Conservation (phyloP, 1,139 yeast species). For the Debaryomyces udenii region DNA sequence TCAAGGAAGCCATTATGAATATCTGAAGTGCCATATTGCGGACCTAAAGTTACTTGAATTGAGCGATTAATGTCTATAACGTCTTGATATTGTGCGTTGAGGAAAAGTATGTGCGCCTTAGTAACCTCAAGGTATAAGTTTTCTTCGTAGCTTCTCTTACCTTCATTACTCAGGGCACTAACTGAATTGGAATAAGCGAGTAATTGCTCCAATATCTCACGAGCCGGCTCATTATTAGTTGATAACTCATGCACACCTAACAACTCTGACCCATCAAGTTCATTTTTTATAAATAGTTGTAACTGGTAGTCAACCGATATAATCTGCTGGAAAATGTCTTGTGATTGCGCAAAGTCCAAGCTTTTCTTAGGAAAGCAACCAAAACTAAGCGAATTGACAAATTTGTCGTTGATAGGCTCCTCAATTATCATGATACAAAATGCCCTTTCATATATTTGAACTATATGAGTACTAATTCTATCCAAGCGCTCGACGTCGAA, state of each 20-base stretch:
- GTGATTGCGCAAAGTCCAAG: slow-evolving; percentile 37
- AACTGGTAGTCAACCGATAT: slow-evolving; percentile 45
- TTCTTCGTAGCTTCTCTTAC: slow-evolving; percentile 32
- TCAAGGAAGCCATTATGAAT: slow-evolving; percentile 31
- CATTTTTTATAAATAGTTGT: slow-evolving; percentile 37
- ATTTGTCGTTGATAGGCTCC: slow-evolving; percentile 25
- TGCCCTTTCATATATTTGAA: background rate
- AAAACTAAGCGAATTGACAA: slow-evolving; percentile 32
- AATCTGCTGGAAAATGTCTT: slow-evolving; percentile 39
- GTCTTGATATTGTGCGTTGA: slow-evolving; percentile 30
- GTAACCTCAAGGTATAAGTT: slow-evolving; percentile 37
- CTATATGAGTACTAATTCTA: background rate
- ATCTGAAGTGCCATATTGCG: slow-evolving; percentile 14
- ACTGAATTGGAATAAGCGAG: slow-evolving; percentile 33
- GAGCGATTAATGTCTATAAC: slow-evolving; percentile 24
- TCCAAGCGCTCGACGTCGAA: no score
- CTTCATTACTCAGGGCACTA: slow-evolving; percentile 29
- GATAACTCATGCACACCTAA: slow-evolving; percentile 22
- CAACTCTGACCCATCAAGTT: slow-evolving; percentile 33
- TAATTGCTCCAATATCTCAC: slow-evolving; percentile 33
- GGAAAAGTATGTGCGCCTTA: slow-evolving; percentile 39
- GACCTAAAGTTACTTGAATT: slow-evolving; percentile 18
- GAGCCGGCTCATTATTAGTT: slow-evolving; percentile 19
- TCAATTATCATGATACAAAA: slow-evolving; percentile 25
- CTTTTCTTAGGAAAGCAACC: slow-evolving; percentile 46